A percentile compares a stretch with the other conserved stretches of the same genome.
These are phyloP conservation scores for Didymella arachidicola DNA, from an alignment of 2,329 filamentous ascomycete species.

Conservation along the genomic window DNA sequence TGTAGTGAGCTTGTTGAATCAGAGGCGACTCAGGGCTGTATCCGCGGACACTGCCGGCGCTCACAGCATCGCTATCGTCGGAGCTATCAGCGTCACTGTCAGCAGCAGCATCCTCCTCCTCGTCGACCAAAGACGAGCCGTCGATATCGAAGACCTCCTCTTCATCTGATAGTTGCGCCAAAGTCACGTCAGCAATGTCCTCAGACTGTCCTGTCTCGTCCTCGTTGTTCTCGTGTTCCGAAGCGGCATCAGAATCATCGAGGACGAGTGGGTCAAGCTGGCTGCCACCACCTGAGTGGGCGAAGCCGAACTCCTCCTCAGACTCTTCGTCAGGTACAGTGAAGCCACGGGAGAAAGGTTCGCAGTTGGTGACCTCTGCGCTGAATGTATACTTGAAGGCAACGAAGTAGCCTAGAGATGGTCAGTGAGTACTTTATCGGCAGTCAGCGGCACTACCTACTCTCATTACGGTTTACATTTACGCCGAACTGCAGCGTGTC, in stretches of 20 bases:
- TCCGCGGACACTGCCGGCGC: not conserved
- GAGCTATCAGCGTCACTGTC: not conserved
- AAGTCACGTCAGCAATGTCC: not conserved
- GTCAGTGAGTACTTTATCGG: slow-evolving; percentile 18
- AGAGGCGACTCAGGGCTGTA: not conserved
- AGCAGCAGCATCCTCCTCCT: slow-evolving; percentile 4
- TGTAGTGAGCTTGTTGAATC: not conserved
- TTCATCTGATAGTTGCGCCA: not conserved
- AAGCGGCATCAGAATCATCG: slow-evolving; percentile 40
- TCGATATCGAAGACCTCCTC: not conserved
- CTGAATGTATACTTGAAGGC: slow-evolving; percentile 45
- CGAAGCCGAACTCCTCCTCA: slow-evolving; percentile 33
- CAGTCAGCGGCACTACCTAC: slow-evolving; percentile 28
- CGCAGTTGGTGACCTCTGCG: slow-evolving; percentile 20
- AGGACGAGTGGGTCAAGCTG: slow-evolving; percentile 41
- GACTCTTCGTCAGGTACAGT: slow-evolving; percentile 44
- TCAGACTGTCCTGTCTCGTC: slow-evolving; percentile 15
- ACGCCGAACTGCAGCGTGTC: slow-evolving; percentile 49
- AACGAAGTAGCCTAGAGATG: slow-evolving; percentile 38
- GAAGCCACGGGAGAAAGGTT: slow-evolving; percentile 38
- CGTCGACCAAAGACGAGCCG: not conserved
- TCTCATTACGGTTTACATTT: slow-evolving; percentile 46
- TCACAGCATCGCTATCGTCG: slow-evolving; percentile 10
- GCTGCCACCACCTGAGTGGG: slow-evolving; percentile 29
- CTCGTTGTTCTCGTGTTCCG: slow-evolving; percentile 18